Conservation (phyloP, 2,329 filamentous ascomycete genomes). For the Elsinoe batatas region DNA sequence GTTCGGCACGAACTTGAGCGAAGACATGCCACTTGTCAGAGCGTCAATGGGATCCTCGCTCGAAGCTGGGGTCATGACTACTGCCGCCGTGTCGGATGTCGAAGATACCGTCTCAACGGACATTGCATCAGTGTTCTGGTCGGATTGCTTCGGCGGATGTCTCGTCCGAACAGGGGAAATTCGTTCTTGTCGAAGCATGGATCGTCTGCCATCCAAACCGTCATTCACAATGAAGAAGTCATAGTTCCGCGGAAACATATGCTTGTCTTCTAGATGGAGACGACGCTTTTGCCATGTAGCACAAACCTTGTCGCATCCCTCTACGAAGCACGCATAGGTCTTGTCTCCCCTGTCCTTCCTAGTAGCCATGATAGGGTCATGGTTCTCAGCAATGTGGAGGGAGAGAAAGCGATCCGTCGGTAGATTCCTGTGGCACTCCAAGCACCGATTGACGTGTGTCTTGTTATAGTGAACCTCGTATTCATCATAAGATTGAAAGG, state of each 20-base stretch:
- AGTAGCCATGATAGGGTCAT: conserved; percentile 68
- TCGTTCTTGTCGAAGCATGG: conserved; percentile 56
- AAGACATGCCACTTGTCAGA: conserved; percentile 58
- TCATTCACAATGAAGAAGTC: conserved; percentile 80
- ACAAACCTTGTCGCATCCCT: conserved; percentile 78
- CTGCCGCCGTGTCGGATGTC: neutral
- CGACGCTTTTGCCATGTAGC: conserved; percentile 73
- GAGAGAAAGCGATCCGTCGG: conserved; percentile 71
- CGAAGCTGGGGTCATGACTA: conserved; percentile 5
- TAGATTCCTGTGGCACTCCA: conserved; percentile 73
- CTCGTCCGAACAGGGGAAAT: neutral
- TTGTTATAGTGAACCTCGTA: conserved; percentile 83
- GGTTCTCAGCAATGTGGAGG: conserved; percentile 82
- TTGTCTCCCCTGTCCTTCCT: conserved; percentile 73
- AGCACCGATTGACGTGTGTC: conserved; percentile 72
- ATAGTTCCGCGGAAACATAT: conserved; percentile 76
- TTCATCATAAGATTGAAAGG: conserved; percentile 64
- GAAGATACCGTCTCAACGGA: neutral
- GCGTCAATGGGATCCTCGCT: conserved; percentile 50
- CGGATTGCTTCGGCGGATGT: neutral
- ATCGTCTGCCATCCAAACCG: conserved; percentile 77
- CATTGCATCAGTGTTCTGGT: neutral
- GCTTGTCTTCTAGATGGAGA: conserved; percentile 87
- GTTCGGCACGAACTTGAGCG: conserved; percentile 59
- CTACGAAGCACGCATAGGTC: conserved; percentile 85